Evolutionary conservation across 495 filamentous ascomycete genomes (phyloP).

Genomic region (Filosporella fistucella): DNA sequence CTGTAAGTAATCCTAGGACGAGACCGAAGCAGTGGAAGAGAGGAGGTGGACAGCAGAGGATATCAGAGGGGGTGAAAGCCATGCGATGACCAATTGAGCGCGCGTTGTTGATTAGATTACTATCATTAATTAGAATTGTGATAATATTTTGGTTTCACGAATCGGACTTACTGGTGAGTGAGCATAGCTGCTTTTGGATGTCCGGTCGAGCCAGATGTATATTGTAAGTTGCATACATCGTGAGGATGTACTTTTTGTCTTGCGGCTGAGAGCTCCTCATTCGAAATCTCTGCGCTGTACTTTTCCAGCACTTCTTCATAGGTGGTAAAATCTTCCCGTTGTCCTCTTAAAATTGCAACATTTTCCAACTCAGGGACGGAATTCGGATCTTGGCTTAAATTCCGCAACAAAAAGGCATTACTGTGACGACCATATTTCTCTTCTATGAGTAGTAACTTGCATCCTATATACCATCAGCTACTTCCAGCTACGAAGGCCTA

Average conservation of each 20-base stretch:
- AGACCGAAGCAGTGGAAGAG: slow-evolving; percentile 75
- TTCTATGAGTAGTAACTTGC: too few relatives aligned
- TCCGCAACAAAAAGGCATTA: too few relatives aligned
- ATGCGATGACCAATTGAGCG: slow-evolving; percentile 67
- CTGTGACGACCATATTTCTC: too few relatives aligned
- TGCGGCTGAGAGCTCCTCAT: slow-evolving; percentile 12
- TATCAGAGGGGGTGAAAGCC: slow-evolving; percentile 54
- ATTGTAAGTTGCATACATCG: slow-evolving; percentile 66
- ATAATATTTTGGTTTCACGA: too few relatives aligned
- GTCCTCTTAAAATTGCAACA: not conserved
- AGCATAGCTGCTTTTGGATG: slow-evolving; percentile 73
- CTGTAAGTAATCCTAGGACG: slow-evolving; percentile 62
- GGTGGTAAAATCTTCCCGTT: not conserved
- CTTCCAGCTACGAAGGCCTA: too few relatives aligned
- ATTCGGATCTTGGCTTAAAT: too few relatives aligned
- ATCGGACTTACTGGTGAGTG: slow-evolving; percentile 55
- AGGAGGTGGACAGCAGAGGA: slow-evolving; percentile 66
- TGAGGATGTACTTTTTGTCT: slow-evolving; percentile 35
- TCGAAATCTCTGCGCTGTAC: too few relatives aligned
- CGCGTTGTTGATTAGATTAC: slow-evolving; percentile 67
- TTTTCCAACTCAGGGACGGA: too few relatives aligned
- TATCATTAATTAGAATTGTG: slow-evolving; percentile 18
- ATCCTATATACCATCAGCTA: too few relatives aligned
- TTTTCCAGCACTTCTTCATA: too few relatives aligned
- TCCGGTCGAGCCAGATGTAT: slow-evolving; percentile 67